phyloP scores from a whole-genome alignment of 768 basidiomycete species.

The Termitomyces sp. region DNA sequence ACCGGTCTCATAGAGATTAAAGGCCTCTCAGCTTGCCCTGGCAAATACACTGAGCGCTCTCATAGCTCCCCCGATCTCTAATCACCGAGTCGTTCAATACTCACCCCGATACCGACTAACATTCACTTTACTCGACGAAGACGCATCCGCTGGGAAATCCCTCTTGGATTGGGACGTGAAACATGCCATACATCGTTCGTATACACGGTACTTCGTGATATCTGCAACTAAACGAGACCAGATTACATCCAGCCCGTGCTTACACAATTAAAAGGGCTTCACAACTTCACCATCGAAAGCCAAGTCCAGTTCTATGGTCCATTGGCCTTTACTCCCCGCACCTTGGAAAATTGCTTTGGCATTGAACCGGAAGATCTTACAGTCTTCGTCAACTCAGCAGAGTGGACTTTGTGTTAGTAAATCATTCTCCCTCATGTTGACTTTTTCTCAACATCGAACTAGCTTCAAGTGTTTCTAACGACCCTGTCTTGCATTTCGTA shows the following conservation, averaged over 20 bases:
- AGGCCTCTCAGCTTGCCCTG: constrained; percentile 18
- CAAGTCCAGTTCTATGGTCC: constrained; percentile 93
- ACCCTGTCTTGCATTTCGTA: constrained; percentile 91
- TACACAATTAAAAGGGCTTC: constrained; percentile 52
- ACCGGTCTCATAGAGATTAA: constrained; percentile 1
- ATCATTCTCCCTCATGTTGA: not conserved
- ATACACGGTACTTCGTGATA: not conserved
- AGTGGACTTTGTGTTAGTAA: constrained; percentile 84
- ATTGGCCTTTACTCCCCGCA: constrained; percentile 67
- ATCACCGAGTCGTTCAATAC: constrained; percentile 63
- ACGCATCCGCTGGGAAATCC: constrained; percentile 60
- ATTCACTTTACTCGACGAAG: constrained; percentile 93
- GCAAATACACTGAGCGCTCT: constrained; percentile 28
- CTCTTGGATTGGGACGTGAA: constrained; percentile 72
- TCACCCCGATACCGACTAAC: constrained; percentile 78
- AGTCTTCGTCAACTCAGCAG: constrained; percentile 92
- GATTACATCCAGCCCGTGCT: constrained; percentile 69
- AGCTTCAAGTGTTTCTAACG: constrained; percentile 92
- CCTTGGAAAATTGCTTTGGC: constrained; percentile 40
- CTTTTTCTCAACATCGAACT: not conserved
- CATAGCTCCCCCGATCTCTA: constrained; percentile 36
- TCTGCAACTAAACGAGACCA: constrained; percentile 23
- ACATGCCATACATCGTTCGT: constrained; percentile 57
- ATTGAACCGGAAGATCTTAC: constrained; percentile 81
- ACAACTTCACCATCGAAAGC: constrained; percentile 92